Percentiles rank a stretch among this genome's conserved stretches.
These are phyloP conservation scores for Alternaria incomplexa DNA, from an alignment of 2,329 filamentous ascomycete species.

Conservation along the genomic window DNA sequence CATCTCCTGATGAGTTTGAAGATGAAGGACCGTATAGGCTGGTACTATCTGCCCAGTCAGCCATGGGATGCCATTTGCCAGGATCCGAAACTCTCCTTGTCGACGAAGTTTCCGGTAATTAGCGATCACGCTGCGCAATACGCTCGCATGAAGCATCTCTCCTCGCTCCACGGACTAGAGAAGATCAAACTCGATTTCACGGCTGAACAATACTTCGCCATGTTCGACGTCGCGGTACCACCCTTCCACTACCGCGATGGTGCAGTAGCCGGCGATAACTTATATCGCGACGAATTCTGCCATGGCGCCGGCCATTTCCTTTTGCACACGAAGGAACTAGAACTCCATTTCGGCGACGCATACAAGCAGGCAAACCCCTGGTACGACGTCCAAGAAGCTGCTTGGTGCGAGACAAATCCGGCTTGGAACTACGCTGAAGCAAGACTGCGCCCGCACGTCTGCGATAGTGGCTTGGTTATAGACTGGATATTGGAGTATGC, in stretches of 20 bases:
- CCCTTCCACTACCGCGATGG: slow-evolving; percentile 12
- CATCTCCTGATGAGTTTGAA: not conserved
- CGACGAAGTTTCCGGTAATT: not conserved
- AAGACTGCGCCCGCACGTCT: not conserved
- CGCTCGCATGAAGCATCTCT: not conserved
- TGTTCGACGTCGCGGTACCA: slow-evolving; percentile 18
- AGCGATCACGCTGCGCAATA: not conserved
- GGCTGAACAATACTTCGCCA: slow-evolving; percentile 9
- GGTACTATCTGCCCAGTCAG: not conserved
- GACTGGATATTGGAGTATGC: not conserved
- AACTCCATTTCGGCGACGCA: slow-evolving; percentile 6
- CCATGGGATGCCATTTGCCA: not conserved
- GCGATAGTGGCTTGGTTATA: not conserved
- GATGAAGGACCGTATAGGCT: not conserved
- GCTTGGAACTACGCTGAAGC: not conserved
- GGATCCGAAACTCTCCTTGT: not conserved
- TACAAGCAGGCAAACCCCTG: slow-evolving; percentile 10
- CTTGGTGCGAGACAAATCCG: not conserved
- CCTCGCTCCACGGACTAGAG: slow-evolving; percentile 13
- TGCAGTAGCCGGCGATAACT: not conserved
- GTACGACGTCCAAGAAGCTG: not conserved
- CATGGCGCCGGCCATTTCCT: slow-evolving; percentile 8
- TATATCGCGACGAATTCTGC: not conserved
- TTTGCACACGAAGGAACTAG: slow-evolving; percentile 6
- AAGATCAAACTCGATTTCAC: slow-evolving; percentile 17